Evolutionary conservation across 192 early-diverging fungal genomes (phyloP), one percentile per base, ranked within the genome.

Genomic region (Coemansia sp.): DNA sequence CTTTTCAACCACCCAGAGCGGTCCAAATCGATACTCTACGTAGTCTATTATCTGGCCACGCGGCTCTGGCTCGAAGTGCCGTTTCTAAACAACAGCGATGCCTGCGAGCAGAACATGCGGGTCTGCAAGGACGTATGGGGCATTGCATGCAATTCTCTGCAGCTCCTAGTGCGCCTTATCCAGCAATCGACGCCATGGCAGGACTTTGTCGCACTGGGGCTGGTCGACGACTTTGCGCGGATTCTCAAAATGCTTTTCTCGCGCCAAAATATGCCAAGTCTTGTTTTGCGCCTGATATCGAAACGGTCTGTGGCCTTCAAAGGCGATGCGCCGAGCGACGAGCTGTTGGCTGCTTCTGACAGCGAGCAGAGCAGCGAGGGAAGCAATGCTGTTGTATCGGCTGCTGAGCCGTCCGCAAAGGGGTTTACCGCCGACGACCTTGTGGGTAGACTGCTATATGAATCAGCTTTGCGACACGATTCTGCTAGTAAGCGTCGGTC

Each of bases 111-210:
- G 27, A 28, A 5, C 14, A 9, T 61, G 35, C 62, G 50, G n/a
- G 11, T 69, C 2, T 54, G 66, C 27, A 55, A 71, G 10, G 76
- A 79, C 22, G 39, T 71, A 23, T 73, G 64, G 61, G 76, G 67
- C 4, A 61, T 73, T n/a, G 67, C 67, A 0, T 55, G 32, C 0
- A 67, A 73, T 24, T 36, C 68, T 42, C 25, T 79, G 32, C 59
- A 34, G 13, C 19, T 78, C 29, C 58, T 78, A 11, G 20, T n/a
- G 27, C 75, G 66, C 0, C 54, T 71, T n/a, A 3, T 62, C 4
- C 54, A n/a, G 6, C 58, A 68, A 29, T 22, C 54, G 6, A 16
- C 35, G 10, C 52, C 58, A 39, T 62, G 60, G 11, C 45, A 29
- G 10, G 28, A 20, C 19, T 62, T 78, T 51, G 45, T 52, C 18